phyloP scores from a whole-genome alignment of 768 basidiomycete genomes.

The Mycena vitilis region DNA sequence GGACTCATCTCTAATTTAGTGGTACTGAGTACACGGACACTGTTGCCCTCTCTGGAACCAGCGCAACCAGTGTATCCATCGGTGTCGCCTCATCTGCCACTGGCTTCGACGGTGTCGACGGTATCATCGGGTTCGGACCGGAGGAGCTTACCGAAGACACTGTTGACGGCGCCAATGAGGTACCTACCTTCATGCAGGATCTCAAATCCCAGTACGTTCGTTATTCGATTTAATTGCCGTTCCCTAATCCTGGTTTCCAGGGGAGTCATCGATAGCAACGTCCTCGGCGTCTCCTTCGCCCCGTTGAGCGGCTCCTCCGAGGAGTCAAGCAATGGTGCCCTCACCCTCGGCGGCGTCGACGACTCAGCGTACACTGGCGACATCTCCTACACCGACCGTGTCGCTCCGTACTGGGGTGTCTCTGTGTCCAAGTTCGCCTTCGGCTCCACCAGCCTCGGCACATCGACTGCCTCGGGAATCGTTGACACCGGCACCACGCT shows the following conservation, averaged over 20 bases:
- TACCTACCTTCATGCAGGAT: slow-evolving; percentile 18
- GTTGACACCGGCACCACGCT: slow-evolving; percentile 24
- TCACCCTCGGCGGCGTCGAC: slow-evolving; percentile 17
- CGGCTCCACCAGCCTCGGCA: slow-evolving; percentile 17
- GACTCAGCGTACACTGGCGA: slow-evolving; percentile 2
- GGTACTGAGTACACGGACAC: slow-evolving; percentile 26
- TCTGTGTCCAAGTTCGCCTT: slow-evolving; percentile 17
- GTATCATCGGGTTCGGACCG: slow-evolving; percentile 20
- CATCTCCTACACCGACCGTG: not conserved
- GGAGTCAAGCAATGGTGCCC: slow-evolving; percentile 16
- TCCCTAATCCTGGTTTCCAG: too few species aligned
- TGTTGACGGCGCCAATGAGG: not conserved
- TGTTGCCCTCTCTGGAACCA: slow-evolving; percentile 4
- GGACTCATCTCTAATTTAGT: not conserved
- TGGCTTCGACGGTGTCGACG: slow-evolving; percentile 17
- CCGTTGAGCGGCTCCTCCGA: slow-evolving; percentile 4
- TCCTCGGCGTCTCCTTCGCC: slow-evolving; percentile 12
- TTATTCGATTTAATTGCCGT: too few species aligned
- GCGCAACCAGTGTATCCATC: slow-evolving; percentile 1
- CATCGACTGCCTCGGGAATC: slow-evolving; percentile 2
- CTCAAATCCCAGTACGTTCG: not conserved
- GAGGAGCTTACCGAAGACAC: slow-evolving; percentile 17
- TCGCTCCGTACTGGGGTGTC: slow-evolving; percentile 22
- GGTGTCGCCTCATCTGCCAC: slow-evolving; percentile 3
- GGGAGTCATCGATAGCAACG: slow-evolving; percentile 7